Evolutionary conservation across 257 asterid species (phyloP).

Genomic region (Solanum megistacrolobum): DNA sequence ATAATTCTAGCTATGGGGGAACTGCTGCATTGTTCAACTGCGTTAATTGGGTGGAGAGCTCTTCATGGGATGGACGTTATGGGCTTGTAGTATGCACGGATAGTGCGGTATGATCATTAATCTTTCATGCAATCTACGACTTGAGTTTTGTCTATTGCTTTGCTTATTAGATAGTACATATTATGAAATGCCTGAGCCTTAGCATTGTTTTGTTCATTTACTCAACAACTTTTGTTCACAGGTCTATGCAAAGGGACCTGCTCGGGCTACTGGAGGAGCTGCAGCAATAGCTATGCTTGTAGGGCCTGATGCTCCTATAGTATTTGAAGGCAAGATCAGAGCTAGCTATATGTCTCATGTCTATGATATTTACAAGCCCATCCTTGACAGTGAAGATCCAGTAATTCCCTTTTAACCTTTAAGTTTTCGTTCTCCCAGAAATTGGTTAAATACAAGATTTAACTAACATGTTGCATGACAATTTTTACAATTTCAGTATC

Average conservation of each 20-base stretch:
- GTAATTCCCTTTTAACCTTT: slow-evolving; percentile 25
- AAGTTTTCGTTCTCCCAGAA: neutral
- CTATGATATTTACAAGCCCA: slow-evolving; percentile 93
- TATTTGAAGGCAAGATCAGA: slow-evolving; percentile 87
- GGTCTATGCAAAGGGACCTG: slow-evolving; percentile 99
- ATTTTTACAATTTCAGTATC: neutral
- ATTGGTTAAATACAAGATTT: neutral
- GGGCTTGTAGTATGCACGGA: slow-evolving; percentile 97
- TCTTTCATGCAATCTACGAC: neutral
- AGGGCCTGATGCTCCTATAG: slow-evolving; percentile 95
- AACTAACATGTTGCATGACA: neutral
- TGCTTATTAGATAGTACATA: neutral
- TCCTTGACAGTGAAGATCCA: slow-evolving; percentile 98
- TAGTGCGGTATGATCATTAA: slow-evolving; percentile 62
- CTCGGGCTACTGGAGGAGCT: slow-evolving; percentile 98
- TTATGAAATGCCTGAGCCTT: neutral
- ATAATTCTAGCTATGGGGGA: slow-evolving; percentile 97
- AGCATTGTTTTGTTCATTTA: neutral
- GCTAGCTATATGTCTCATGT: slow-evolving; percentile 90
- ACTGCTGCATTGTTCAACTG: slow-evolving; percentile 94
- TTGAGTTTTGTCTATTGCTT: neutral
- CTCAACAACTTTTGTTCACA: slow-evolving; percentile 17
- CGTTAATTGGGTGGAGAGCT: slow-evolving; percentile 93
- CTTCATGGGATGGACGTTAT: slow-evolving; percentile 97
- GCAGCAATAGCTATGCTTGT: slow-evolving; percentile 92